Percentiles rank a stretch among this genome's conserved stretches.
Evolutionary conservation across 2,329 filamentous ascomycete genomes (phyloP).

Genomic region (Zasmidium angulare): DNA sequence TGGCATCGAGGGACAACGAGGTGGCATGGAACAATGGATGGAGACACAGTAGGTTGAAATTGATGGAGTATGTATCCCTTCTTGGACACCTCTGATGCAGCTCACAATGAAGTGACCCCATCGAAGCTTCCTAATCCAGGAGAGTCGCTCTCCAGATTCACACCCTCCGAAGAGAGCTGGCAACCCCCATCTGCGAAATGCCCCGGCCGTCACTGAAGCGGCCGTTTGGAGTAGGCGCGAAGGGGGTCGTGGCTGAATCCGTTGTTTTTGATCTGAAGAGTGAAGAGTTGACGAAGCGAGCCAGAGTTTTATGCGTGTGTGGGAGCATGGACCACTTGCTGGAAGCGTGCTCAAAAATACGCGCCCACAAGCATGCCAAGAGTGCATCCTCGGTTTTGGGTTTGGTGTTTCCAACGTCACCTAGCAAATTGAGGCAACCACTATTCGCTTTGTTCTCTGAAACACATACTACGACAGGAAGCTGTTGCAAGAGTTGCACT

Average conservation of each 20-base stretch:
- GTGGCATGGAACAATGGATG: too few species aligned
- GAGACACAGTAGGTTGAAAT: not conserved
- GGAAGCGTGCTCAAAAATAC: not conserved
- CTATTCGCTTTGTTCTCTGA: too few species aligned
- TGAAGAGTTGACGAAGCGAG: constrained; percentile 34
- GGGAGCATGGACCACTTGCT: too few species aligned
- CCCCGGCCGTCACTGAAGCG: constrained; percentile 23
- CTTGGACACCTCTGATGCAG: constrained; percentile 70
- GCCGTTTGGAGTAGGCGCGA: constrained; percentile 25
- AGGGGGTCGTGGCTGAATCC: constrained; percentile 70
- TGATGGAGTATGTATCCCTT: constrained; percentile 57
- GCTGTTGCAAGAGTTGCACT: too few species aligned
- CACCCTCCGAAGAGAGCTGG: constrained; percentile 60
- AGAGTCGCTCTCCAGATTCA: constrained; percentile 64
- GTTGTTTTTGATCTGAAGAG: constrained; percentile 58
- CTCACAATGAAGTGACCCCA: constrained; percentile 71
- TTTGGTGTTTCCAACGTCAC: too few species aligned
- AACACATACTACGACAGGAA: too few species aligned
- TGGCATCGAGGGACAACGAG: too few species aligned
- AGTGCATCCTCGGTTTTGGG: too few species aligned
- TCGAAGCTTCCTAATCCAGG: constrained; percentile 65
- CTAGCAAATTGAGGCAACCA: too few species aligned
- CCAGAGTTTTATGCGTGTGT: constrained; percentile 2
- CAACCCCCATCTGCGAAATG: constrained; percentile 63
- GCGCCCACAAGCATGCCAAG: too few species aligned